Evolutionary conservation across 306 rosid species (phyloP), one percentile per base, ranked within the genome.

Genomic region (Potentilla sterilis): DNA sequence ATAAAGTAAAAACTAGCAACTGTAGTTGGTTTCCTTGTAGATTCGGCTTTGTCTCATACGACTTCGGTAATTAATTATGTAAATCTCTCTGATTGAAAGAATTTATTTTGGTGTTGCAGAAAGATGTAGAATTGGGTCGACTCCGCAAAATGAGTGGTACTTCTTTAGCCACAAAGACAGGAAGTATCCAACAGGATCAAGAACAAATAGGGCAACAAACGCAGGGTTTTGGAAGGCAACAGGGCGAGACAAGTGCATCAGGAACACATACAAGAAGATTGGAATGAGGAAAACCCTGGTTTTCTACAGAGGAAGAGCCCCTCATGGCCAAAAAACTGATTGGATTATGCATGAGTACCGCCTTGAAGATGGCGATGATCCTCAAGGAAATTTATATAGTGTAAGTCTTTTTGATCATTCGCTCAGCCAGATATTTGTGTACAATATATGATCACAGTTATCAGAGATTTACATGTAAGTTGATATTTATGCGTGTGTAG

Each of bases 191-290:
- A 95, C 98, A 2, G 98, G 98, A n/a, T 92, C 98, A 21, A 88
- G 98, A 83, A 95, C 98, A 1, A 95, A 95, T 24, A 77, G 98
- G 67, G 98, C 98, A 21, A 95, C 98, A 6, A 87, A 80, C 22
- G 98, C 97, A 13, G 98, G 98, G 42, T 95, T 95, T 72, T 95
- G 98, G 98, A 95, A 95, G 84, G 98, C 98, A 2, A 95, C 98
- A 0, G 98, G 98, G 5, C 83, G 98, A 68, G 98, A 95, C 82
- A 95, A 95, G 74, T 90, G 97, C 91, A 92, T 95, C 14, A 69
- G 97, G 21, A 95, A 87, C 81, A 86, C 72, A 38, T 89, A 77
- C 75, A 90, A 89, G 87, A 89, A 90, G 85, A 95, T 95, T 51
- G 98, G 98, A 1, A 92, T 95, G 98, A 82, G 98, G 49, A 95